Percentiles rank a stretch among this genome's conserved stretches.
Conservation (phyloP, 2,329 filamentous ascomycete species). For the Escovopsis sp. region DNA sequence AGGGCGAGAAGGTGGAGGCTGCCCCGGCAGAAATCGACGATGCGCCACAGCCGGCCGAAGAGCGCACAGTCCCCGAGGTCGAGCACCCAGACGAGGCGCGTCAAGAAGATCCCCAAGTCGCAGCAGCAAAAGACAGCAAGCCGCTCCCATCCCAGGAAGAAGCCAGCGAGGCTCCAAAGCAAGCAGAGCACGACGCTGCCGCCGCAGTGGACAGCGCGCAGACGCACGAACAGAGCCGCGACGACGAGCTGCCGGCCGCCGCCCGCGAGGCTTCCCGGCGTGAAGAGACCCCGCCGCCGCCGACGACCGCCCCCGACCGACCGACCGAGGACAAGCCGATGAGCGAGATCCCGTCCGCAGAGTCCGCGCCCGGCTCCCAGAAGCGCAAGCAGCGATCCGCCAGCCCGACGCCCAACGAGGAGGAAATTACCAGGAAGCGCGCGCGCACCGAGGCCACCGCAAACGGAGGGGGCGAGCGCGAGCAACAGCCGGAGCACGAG, state of each 20-base stretch:
- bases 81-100: not conserved
- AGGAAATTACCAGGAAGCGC: conserved; percentile 40
- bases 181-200: conserved; percentile 2
- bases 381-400: conserved; percentile 54
- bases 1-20: not conserved
- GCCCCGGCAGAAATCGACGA: not conserved
- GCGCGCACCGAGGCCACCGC: conserved; percentile 23
- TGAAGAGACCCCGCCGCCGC: not conserved
- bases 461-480: conserved; percentile 2
- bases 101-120: conserved; percentile 3
- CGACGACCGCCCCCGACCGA: no score
- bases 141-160: conserved; percentile 6
- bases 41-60: not conserved
- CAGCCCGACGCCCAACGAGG: conserved; percentile 40
- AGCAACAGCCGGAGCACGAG: conserved; percentile 3
- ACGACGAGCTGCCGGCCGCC: conserved; percentile 1
- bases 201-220: not conserved
- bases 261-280: not conserved
- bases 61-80: not conserved
- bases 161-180: conserved; percentile 6
- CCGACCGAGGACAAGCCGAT: conserved; percentile 5
- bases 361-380: conserved; percentile 30
- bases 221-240: no score
- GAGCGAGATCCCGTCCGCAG: conserved; percentile 1
- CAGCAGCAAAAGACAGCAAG: conserved; percentile 5